Evolutionary conservation across 2,329 filamentous ascomycete genomes (phyloP).

Genomic region (Emergomyces africanus): DNA sequence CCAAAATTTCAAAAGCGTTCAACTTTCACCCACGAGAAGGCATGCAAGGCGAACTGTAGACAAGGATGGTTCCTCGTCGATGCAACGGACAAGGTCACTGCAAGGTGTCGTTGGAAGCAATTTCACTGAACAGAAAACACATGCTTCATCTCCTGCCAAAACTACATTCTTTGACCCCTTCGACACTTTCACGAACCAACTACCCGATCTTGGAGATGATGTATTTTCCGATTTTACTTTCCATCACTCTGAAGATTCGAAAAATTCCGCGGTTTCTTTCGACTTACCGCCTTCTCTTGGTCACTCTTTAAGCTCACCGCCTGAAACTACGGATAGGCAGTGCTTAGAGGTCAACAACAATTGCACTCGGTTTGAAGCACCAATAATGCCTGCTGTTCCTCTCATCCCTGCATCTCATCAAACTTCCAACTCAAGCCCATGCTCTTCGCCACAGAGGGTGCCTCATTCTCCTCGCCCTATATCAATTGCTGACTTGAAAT

Average conservation of each 20-base stretch:
- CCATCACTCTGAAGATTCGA: constrained; percentile 6
- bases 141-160: constrained; percentile 45
- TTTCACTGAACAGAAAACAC: constrained; percentile 26
- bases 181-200: constrained; percentile 44
- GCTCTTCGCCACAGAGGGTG: constrained; percentile 20
- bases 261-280: constrained; percentile 15
- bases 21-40: constrained; percentile 27
- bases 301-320: constrained; percentile 41
- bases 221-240: constrained; percentile 11
- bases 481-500: constrained; percentile 36
- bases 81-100: constrained; percentile 34
- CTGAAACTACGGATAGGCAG: constrained; percentile 37
- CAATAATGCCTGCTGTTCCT: constrained; percentile 19
- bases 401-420: constrained; percentile 12
- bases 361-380: constrained; percentile 15
- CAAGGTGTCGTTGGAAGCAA: constrained; percentile 31
- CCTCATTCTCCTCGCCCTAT: constrained; percentile 31
- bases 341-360: neutral
- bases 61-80: constrained; percentile 24
- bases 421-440: constrained; percentile 6
- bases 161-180: constrained; percentile 35
- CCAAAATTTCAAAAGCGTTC: constrained; percentile 26
- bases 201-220: constrained; percentile 6
- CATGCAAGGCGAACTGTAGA: constrained; percentile 18
- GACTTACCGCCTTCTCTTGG: constrained; percentile 28